Conservation (phyloP, 2,329 filamentous ascomycete genomes). For the Drechslera avenae region DNA sequence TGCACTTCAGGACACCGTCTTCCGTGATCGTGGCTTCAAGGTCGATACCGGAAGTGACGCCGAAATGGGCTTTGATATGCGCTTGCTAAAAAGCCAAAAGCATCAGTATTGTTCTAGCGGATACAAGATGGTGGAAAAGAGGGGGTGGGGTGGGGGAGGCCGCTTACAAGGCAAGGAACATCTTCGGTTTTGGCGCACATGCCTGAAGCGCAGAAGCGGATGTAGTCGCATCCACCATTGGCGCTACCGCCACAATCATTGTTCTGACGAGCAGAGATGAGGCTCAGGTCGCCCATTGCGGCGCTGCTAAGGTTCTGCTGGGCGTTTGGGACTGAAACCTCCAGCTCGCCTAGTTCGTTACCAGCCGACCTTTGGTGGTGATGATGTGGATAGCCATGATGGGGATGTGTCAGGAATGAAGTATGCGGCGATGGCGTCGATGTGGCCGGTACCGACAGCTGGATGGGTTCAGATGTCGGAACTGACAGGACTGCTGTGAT, state of each 20-base stretch:
- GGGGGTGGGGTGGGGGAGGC: no score
- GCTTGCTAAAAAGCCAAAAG: no score
- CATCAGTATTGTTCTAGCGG: no score
- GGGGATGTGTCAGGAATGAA: no score
- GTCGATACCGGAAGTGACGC: slow-evolving; percentile 2
- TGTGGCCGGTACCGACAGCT: no score
- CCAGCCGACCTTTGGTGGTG: neutral
- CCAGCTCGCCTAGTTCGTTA: neutral
- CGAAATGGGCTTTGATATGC: slow-evolving; percentile 1
- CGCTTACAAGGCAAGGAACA: slow-evolving; percentile 2
- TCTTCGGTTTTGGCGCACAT: slow-evolving; percentile 2
- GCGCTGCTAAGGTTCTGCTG: slow-evolving; percentile 1
- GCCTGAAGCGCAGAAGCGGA: slow-evolving; percentile 3
- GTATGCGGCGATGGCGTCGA: no score
- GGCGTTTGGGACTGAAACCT: neutral
- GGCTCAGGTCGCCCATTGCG: neutral
- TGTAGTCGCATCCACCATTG: slow-evolving; percentile 7
- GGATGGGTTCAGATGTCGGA: neutral
- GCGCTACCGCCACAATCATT: neutral
- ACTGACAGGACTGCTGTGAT: neutral
- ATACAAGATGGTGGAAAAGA: no score
- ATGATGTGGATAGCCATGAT: neutral
- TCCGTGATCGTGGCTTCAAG: slow-evolving; percentile 1
- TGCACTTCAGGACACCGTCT: neutral
- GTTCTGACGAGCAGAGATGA: neutral